These are phyloP conservation scores for Curvularia sp. DNA, from an alignment of 2,329 filamentous ascomycete species.

Conservation along the genomic window DNA sequence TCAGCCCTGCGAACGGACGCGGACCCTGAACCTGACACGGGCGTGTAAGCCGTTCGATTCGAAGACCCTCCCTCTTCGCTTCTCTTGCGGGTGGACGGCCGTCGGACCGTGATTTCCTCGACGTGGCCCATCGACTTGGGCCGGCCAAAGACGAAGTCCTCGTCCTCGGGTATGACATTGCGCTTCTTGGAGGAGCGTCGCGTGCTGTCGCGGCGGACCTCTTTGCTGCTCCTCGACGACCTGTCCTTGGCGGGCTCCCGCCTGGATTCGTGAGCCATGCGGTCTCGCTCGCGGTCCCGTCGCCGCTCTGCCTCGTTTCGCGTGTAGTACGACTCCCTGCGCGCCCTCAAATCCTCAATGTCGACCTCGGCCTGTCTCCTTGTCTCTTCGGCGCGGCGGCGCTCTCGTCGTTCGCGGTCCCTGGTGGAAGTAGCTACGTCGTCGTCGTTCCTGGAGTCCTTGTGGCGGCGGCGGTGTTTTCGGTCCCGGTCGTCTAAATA, in stretches of 20 bases:
- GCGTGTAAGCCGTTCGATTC: conserved; percentile 44
- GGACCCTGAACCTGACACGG: conserved; percentile 42
- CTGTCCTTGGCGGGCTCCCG: conserved; percentile 37
- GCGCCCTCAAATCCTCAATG: conserved; percentile 50
- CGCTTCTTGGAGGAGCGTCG: conserved; percentile 36
- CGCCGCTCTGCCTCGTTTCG: conserved; percentile 41
- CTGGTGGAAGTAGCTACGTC: conserved; percentile 36
- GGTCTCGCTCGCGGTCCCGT: conserved; percentile 33
- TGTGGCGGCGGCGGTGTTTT: conserved; percentile 38
- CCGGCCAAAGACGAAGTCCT: conserved; percentile 44
- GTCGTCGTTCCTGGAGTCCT: conserved; percentile 35
- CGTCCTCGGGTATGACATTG: conserved; percentile 34
- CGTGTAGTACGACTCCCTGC: conserved; percentile 50
- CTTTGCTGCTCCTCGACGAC: conserved; percentile 38
- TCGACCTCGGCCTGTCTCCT: conserved; percentile 45
- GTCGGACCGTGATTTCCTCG: conserved; percentile 38
- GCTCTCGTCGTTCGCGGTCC: conserved; percentile 44
- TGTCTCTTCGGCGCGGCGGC: conserved; percentile 41
- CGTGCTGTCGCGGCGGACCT: conserved; percentile 39
- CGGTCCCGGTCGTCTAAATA: conserved; percentile 38
- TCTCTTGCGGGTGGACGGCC: conserved; percentile 37
- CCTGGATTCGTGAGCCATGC: conserved; percentile 42
- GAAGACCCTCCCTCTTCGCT: conserved; percentile 47
- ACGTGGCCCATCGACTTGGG: conserved; percentile 37
- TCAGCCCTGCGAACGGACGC: conserved; percentile 41